Evolutionary conservation across 345 rosid species (phyloP).

Genomic region (Eucalyptus curtisii): DNA sequence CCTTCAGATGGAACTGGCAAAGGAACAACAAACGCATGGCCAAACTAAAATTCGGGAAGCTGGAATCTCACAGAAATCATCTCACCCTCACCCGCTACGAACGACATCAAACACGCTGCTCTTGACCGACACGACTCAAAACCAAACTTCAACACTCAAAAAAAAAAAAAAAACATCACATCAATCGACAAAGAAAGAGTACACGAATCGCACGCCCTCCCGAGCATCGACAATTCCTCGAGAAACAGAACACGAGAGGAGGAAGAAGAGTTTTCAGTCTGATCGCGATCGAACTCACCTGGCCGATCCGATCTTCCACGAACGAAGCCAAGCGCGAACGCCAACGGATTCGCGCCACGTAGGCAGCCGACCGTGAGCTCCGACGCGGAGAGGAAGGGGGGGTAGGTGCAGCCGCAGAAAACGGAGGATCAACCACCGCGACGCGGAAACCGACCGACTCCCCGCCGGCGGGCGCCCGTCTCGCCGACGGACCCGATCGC

Average conservation of each 20-base stretch:
- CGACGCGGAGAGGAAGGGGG: neutral
- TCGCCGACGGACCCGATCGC: neutral
- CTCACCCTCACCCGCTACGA: neutral
- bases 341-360: neutral
- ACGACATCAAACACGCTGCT: neutral
- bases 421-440: neutral
- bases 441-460: neutral
- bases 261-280: neutral
- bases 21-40: neutral
- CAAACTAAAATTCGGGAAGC: neutral
- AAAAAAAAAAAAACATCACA: neutral
- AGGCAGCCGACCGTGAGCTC: neutral
- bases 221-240: neutral
- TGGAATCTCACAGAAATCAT: neutral
- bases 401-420: neutral
- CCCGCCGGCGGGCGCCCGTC: neutral
- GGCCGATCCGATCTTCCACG: neutral
- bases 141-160: neutral
- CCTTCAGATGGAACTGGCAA: neutral
- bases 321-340: neutral
- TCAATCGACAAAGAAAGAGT: neutral
- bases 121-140: neutral
- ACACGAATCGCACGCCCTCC: neutral
- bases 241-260: neutral
- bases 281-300: neutral